A percentile compares a stretch with the other conserved stretches of the same genome.
phyloP scores from a whole-genome alignment of 2,329 filamentous ascomycete species.

The Conoideocrella luteorostrata region DNA sequence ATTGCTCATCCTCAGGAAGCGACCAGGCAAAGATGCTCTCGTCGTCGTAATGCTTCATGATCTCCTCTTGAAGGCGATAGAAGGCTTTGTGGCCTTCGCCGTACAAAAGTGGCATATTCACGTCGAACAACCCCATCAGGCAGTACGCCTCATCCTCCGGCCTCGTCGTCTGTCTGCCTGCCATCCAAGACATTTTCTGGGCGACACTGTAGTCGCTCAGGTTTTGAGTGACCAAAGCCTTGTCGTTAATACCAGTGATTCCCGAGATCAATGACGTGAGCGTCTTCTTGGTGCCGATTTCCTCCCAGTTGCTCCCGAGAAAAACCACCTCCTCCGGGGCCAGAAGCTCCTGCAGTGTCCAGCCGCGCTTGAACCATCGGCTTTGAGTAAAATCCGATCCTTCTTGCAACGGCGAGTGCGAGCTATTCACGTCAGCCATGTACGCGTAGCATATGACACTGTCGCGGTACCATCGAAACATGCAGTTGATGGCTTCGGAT shows the following conservation, averaged over 20 bases:
- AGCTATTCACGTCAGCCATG: conserved; percentile 9
- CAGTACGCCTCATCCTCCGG: neutral
- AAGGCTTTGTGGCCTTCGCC: neutral
- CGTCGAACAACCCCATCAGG: no score
- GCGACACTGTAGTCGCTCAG: neutral
- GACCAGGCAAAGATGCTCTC: neutral
- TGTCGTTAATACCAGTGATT: neutral
- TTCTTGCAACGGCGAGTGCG: neutral
- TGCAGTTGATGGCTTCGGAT: conserved; percentile 6
- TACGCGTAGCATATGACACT: conserved; percentile 12
- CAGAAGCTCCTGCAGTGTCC: conserved; percentile 14
- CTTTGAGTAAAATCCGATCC: neutral
- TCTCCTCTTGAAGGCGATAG: neutral
- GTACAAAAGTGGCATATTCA: neutral
- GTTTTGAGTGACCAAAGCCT: neutral
- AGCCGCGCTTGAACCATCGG: conserved; percentile 9
- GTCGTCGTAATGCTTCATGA: neutral
- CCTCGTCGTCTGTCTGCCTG: neutral
- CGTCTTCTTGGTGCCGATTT: neutral
- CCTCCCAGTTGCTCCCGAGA: conserved; percentile 9
- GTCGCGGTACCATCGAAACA: conserved; percentile 15
- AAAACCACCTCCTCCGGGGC: conserved; percentile 17
- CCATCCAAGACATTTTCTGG: neutral
- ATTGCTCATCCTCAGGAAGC: neutral
- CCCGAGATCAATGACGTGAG: neutral